Base-by-base conservation (phyloP, 176 grass and related monocot genomes). In the Musa itinerans region DNA sequence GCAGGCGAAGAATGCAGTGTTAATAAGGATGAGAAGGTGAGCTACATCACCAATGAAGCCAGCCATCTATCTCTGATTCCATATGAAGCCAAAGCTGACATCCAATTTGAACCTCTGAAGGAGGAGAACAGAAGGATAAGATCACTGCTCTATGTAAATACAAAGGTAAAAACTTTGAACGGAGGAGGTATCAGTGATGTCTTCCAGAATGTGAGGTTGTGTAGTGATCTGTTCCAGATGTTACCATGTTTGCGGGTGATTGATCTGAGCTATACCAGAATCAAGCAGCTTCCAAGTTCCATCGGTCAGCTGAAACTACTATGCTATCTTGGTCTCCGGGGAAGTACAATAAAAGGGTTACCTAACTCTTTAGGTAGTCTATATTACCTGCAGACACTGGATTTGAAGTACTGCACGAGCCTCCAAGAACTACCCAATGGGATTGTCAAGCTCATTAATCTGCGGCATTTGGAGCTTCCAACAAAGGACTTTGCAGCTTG, bases 401-500 rank as follows among this genome's bases (percentile, higher is more conserved):
- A 87, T 75, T 50, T 84, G 2, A 71, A 79, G 61, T 54, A 82
- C 76, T 84, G 75, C 58, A 3, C 20, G 7, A 79, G 69, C 74
- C 73, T 88, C 24, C 57, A 53, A 54, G 75, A 81, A 58, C 63
- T 84, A 10, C 79, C 79, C 0, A 65, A n/a, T 65, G 54, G 17
- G 20, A 78, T 89, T 11, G 72, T 81, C 75, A 82, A 77, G 59
- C 83, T 92, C n/a, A 50, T 89, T 3, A 83, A 66, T 61, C 15
- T 92, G 5, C 52, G 56, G 9, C 83, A 84, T 58, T 43, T 43
- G 34, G 34, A 43, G 34, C 82, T 88, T 75, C 74, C 65, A 62
- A 53, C 58, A 7, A 27, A 50, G 56, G n/a, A 57, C 1, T 11
- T 76, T 71, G 4, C 54, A 24, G 77, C 67, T 20, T 10, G 51